Evolutionary conservation across 352 stramenopile genomes (phyloP), one percentile per base, ranked within the genome.

Genomic region (Elongisporangium senticosum): DNA sequence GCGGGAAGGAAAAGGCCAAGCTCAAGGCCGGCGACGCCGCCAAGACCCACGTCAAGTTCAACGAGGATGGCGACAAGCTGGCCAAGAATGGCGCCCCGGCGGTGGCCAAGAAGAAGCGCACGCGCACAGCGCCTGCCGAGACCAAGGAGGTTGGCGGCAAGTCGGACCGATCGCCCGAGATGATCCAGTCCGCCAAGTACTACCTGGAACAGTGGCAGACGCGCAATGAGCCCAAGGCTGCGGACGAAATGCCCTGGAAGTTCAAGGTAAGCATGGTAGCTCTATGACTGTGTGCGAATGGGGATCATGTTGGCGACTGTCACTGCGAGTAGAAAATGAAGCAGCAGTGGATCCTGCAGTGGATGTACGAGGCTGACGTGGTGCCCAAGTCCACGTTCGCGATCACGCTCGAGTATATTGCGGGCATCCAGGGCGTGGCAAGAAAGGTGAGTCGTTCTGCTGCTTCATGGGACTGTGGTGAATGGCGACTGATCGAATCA

Each of bases 341-440:
- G 63, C 84, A 93, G 70, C 69, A 83, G 53, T 93, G 84, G 84
- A 83, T 93, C 54, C 56, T 93, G 10, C 68, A 58, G 37, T 93
- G 84, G 81, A 90, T 93, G 81, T 91, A 88, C 61, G 81, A 90
- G 48, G 82, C 80, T 7, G 82, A 91, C 47, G 77, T 93, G 23
- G 76, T 92, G 33, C 70, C 81, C 52, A 93, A 93, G 60, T 77
- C 76, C n/a, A 84, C 89, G 69, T 93, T 93, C 55, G 59, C 76
- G 26, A 70, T 82, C 49, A 77, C 89, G 49, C 71, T 93, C 20
- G 72, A 90, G 60, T 93, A 91, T 56, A 64, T 93, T 6, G 68
- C 69, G 10, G 79, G 81, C 33, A 89, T 93, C 6, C 68, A 91
- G 60, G 83, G 83, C 23, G 72, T 66, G 56, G 81, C 81, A 40